Evolutionary conservation across 1,284 basidiomycete species (phyloP).

Genomic region (Heterobasidion parviporum): DNA sequence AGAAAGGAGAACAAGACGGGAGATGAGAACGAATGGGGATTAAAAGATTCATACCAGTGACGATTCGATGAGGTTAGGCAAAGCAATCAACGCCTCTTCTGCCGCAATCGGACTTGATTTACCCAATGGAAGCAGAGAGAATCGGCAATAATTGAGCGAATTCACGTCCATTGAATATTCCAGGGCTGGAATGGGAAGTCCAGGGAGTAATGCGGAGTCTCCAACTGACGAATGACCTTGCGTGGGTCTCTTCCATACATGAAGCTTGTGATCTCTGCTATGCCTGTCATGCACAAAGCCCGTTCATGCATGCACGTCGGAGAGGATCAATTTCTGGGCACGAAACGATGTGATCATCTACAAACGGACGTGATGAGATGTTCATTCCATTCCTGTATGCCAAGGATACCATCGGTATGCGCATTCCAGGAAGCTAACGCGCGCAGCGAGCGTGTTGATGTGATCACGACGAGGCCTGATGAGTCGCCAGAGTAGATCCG

Average conservation of each 20-base stretch:
- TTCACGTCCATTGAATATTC: slow-evolving; percentile 75
- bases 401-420: slow-evolving; percentile 69
- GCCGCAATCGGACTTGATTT: slow-evolving; percentile 7
- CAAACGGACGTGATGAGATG: slow-evolving; percentile 59
- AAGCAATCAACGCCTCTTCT: slow-evolving; percentile 50
- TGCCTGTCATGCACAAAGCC: slow-evolving; percentile 43
- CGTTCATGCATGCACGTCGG: not conserved
- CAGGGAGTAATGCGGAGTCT: slow-evolving; percentile 45
- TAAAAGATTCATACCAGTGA: slow-evolving; percentile 49
- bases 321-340: not conserved
- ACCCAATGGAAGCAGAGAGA: slow-evolving; percentile 38
- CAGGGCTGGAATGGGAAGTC: slow-evolving; percentile 41
- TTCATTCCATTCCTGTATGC: slow-evolving; percentile 64
- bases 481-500: slow-evolving; percentile 78
- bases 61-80: slow-evolving; percentile 85
- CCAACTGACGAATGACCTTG: slow-evolving; percentile 34
- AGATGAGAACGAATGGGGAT: not conserved
- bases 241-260: slow-evolving; percentile 51
- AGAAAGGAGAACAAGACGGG: not conserved
- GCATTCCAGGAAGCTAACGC: slow-evolving; percentile 69
- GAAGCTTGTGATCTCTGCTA: slow-evolving; percentile 78
- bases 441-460: slow-evolving; percentile 65
- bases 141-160: slow-evolving; percentile 84
- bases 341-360: not conserved
- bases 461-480: slow-evolving; percentile 62